Base-by-base conservation (phyloP, 1,284 basidiomycete genomes). In the Ceratobasidium sp. region DNA sequence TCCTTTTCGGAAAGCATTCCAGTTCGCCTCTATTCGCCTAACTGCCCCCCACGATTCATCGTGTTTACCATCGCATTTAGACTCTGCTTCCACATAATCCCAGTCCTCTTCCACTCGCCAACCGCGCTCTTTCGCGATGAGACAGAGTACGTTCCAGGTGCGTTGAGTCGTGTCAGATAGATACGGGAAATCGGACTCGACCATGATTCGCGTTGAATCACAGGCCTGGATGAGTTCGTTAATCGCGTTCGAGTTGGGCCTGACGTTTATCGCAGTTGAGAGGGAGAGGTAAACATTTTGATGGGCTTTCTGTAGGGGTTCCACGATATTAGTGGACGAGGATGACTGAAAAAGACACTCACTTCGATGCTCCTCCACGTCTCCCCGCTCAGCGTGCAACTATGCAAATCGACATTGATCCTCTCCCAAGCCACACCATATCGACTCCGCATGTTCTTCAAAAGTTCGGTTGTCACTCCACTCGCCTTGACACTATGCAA, bases 401-500 rank as follows among this genome's bases (percentile, higher is more conserved):
- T 91, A 76, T 93, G 91, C 74, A 93, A 77, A 76, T 92, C 90
- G 54, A 93, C 77, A 73, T 84, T 92, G 75, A 92, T 86, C 22
- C 76, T 76, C 53, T 78, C 77, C 85, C 88, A 92, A 17, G 74
- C 77, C 10, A 78, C 75, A 1, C 84, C 84, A 71, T 88, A 80
- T 75, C 80, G 84, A 53, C 76, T 73, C 53, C 80, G 77, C 82
- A 90, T 84, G 53, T 79, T 81, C 47, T 80, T 77, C 25, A 94
- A 75, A 43, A 93, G 77, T 25, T 87, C 85, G 31, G 85, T 72
- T 1, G 90, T 93, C 35, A 82, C 84, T 67, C 84, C 80, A 64
- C 86, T 86, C 10, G 86, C 82, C 75, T 90, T 88, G 62, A 94
- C 92, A 72, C 89, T 92, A 74, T 94, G 92, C 43, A 94, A 74